Conservation (phyloP, 1,284 basidiomycete species). For the Neonothopanus nambi region DNA sequence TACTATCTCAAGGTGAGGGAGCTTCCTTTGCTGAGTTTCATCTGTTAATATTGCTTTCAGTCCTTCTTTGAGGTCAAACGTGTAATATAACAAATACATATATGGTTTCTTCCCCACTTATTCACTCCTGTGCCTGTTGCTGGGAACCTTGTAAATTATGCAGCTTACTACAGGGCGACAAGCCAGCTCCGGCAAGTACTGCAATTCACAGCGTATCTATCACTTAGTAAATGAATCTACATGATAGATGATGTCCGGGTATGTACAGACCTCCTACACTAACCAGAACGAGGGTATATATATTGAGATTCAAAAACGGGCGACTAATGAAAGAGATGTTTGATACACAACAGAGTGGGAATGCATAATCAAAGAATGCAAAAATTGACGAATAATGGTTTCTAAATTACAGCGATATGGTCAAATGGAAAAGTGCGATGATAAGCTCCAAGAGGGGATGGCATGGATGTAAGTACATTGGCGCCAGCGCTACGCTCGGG, state of each 20-base stretch:
- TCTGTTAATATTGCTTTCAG: no score
- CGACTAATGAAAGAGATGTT: no score
- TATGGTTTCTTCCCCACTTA: neutral
- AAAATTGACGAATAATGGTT: neutral
- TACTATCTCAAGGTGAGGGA: conserved; percentile 90
- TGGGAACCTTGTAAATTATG: no score
- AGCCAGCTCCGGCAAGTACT: no score
- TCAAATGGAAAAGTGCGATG: neutral
- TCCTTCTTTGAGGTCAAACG: conserved; percentile 95
- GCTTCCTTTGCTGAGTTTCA: conserved; percentile 2
- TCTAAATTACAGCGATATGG: neutral
- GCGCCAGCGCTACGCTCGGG: neutral
- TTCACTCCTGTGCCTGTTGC: neutral
- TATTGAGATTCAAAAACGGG: no score
- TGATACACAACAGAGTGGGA: neutral
- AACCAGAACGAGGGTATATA: neutral
- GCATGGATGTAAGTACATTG: neutral
- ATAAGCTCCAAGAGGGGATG: neutral
- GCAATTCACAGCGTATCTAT: no score
- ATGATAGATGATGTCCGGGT: no score
- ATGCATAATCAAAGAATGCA: neutral
- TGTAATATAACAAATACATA: conserved; percentile 54
- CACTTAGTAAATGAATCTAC: no score
- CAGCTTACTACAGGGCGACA: neutral
- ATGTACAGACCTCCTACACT: no score